Base-by-base conservation (phyloP, 768 basidiomycete species). In the Lyophyllum semitale region DNA sequence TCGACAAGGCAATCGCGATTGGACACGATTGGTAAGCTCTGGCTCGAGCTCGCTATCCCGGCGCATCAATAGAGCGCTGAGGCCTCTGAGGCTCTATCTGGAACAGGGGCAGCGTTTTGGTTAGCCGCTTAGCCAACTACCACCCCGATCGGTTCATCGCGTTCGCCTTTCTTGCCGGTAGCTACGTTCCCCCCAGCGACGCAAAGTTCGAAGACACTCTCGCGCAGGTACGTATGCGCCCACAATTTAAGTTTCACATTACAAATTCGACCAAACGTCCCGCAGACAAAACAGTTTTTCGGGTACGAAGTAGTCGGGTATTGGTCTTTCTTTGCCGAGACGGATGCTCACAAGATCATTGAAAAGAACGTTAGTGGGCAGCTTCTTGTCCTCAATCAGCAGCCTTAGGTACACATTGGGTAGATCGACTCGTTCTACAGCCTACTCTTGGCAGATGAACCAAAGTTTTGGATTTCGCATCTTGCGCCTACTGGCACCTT, bases 1-100 rank as follows among this genome's bases (percentile, higher is more conserved):
- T 74, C 25, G 55, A 65, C 6, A 66, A 67, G 42, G 69, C 65
- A 6, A 65, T 80, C 38, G 75, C 60, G 1, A 64, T 81, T 29
- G 77, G 75, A 2, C 79, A 81, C 54, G 78, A 80, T 54, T 79
- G 76, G 77, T 76, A 55, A 32, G 53, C n/a, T n/a, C n/a, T n/a
- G n/a, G n/a, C n/a, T 51, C 2, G 27, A 26, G 43, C 5, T 44
- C n/a, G 13, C 22, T 22, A 29, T 33, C 17, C 35, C 4, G 37
- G n/a, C n/a, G n/a, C n/a, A 11, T 32, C 8, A 18, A 35, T 15
- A 49, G 23, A 17, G 26, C 32, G 15, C 13, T 29, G 27, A 4
- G 33, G 13, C 29, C 17, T 12, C 20, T n/a, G 15, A n/a, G n/a
- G n/a, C n/a, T n/a, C n/a, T n/a, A 46, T 3, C 51, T 32, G 11